Base-by-base conservation (phyloP, 2,329 filamentous ascomycete species). In the Penicillium rolfsii region DNA sequence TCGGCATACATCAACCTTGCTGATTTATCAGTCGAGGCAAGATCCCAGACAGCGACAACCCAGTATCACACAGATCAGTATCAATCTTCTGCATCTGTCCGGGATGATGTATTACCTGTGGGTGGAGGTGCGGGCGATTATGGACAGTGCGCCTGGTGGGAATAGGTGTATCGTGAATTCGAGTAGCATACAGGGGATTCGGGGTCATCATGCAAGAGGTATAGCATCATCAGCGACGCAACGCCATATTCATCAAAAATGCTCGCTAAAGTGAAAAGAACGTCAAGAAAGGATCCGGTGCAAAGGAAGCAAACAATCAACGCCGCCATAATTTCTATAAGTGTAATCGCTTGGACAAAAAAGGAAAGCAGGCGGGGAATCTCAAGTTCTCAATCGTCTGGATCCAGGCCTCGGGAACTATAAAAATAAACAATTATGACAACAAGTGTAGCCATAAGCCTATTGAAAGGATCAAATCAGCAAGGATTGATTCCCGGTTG, bases 141-240 rank as follows among this genome's bases (percentile, higher is more conserved):
- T 64, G 14, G 71, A 40, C 2, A 58, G 56, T 45, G 57, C 26
- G 2, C 63, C 62, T 0, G 61, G 59, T 2, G 64, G 66, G 0
- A 62, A 48, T 33, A 84, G 84, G 7, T 85, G 84, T 61, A 86
- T 88, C 67, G 85, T 88, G 57, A 87, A 85, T 68, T 76, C 79
- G 12, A 67, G 77, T 6, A 80, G 77, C 60, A 72, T 75, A 11
- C 77, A 78, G 9, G 82, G 82, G 0, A 56, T 80, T 2, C 68
- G 68, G 7, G 80, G 11, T 35, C 11, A 30, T n/a, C 28, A 35
- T 33, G 28, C 48, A 50, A 33, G 46, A 50, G 30, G 26, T 33
- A 50, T 33, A 33, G 14, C 26, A 35, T 50, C 28, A 49, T 49
- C 26, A 35, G 12, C 6, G 28, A 35, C n/a, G 46, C 26, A 19